Evolutionary conservation across 2,329 filamentous ascomycete species (phyloP).

Genomic region (Aspergillus pseudoglaucus): DNA sequence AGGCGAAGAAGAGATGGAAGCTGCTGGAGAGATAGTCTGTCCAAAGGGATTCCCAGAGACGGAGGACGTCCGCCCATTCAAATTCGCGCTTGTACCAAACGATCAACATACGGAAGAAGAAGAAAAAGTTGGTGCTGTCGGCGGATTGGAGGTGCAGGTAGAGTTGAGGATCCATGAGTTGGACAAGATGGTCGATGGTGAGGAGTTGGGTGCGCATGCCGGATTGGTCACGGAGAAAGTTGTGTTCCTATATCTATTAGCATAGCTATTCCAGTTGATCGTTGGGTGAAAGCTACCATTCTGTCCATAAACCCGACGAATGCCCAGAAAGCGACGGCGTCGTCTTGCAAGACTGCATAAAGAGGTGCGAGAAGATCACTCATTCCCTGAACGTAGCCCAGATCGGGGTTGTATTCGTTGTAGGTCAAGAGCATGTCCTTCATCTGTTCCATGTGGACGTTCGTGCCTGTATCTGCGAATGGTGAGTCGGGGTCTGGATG

Average conservation of each 20-base stretch:
- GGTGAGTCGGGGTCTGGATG: slow-evolving; percentile 95
- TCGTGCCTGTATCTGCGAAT: slow-evolving; percentile 87
- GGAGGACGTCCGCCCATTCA: slow-evolving; percentile 75
- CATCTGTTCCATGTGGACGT: slow-evolving; percentile 96
- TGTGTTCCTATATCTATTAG: too few relatives aligned
- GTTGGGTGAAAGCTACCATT: too few relatives aligned
- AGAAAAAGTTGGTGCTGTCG: slow-evolving; percentile 98
- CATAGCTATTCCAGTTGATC: too few relatives aligned
- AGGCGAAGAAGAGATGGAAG: slow-evolving; percentile 89
- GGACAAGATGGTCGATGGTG: slow-evolving; percentile 87
- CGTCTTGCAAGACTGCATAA: slow-evolving; percentile 95
- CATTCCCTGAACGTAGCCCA: slow-evolving; percentile 98
- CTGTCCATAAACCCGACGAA: slow-evolving; percentile 95
- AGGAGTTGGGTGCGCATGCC: slow-evolving; percentile 91
- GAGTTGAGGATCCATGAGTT: slow-evolving; percentile 92
- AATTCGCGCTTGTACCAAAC: slow-evolving; percentile 99
- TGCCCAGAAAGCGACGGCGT: slow-evolving; percentile 93
- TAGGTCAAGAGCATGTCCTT: slow-evolving; percentile 99
- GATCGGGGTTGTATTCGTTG: slow-evolving; percentile 92
- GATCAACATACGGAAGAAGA: slow-evolving; percentile 98
- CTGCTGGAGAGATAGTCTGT: slow-evolving; percentile 83
- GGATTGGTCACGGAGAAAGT: slow-evolving; percentile 90
- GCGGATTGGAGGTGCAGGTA: slow-evolving; percentile 83
- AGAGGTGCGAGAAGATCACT: slow-evolving; percentile 92
- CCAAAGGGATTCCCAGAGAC: slow-evolving; percentile 90